Percentiles rank a stretch among this genome's conserved stretches.
These are phyloP conservation scores for Nemania abortiva DNA, from an alignment of 2,329 filamentous ascomycete species.

Conservation along the genomic window DNA sequence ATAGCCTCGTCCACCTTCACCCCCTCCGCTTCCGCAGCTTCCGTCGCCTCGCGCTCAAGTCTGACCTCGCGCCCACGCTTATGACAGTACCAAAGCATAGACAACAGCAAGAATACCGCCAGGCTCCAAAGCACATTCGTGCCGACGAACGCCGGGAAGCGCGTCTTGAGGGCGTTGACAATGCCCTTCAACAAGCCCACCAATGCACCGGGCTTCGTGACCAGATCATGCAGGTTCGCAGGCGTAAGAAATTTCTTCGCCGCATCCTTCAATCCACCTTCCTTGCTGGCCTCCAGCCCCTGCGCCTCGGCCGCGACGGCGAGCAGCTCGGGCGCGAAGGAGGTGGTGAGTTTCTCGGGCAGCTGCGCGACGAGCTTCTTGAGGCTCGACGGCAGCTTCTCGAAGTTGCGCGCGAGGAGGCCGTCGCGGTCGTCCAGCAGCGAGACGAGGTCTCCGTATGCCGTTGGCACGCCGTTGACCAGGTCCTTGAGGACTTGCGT, in stretches of 20 bases:
- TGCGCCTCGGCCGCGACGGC: conserved; percentile 82
- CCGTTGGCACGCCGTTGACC: conserved; percentile 91
- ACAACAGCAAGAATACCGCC: conserved; percentile 87
- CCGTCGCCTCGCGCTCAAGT: conserved; percentile 71
- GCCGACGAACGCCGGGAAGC: conserved; percentile 91
- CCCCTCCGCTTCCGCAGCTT: conserved; percentile 58
- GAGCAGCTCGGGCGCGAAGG: conserved; percentile 83
- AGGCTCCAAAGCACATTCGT: conserved; percentile 93
- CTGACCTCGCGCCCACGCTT: conserved; percentile 91
- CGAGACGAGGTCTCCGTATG: conserved; percentile 84
- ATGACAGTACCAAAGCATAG: conserved; percentile 98
- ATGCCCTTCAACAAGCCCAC: conserved; percentile 90
- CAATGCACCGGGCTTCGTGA: conserved; percentile 88
- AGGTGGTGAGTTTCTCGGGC: conserved; percentile 82
- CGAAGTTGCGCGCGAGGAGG: conserved; percentile 69
- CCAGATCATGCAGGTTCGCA: conserved; percentile 79
- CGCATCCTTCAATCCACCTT: conserved; percentile 63
- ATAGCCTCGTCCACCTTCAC: conserved; percentile 41
- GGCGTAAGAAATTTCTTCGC: conserved; percentile 77
- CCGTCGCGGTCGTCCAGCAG: conserved; percentile 73
- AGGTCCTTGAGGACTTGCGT: conserved; percentile 92
- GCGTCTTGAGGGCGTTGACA: conserved; percentile 84
- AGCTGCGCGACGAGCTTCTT: conserved; percentile 88
- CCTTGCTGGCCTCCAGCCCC: conserved; percentile 63
- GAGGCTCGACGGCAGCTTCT: conserved; percentile 79